Base-by-base conservation (phyloP, 2,329 filamentous ascomycete genomes). In the Talaromyces sp. region DNA sequence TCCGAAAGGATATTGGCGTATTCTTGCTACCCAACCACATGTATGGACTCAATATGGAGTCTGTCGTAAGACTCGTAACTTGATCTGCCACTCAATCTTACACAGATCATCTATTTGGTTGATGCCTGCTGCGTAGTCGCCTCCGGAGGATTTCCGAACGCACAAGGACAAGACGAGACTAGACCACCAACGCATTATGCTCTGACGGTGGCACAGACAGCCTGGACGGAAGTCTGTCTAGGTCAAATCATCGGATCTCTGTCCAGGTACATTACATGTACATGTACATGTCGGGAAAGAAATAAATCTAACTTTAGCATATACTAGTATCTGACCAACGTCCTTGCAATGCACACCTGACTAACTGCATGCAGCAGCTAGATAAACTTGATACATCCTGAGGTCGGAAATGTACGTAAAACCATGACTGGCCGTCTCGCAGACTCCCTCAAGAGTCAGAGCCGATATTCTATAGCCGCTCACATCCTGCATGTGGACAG, bases 171-270 rank as follows among this genome's bases (percentile, higher is more conserved):
- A 37, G 50, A 19, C 31, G 3, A 56, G 16, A 22, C n/a, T 22
- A 54, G 31, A 31, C n/a, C n/a, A n/a, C n/a, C 50, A n/a, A n/a
- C 31, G 50, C 27, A 54, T 22, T 35, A 14, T 54, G 50, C 50
- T 54, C 35, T 54, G 50, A 16, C 13, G 19, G 50, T 56, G 50
- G 52, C 52, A 56, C 52, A 56, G 52, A 56, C 52, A 54, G 31
- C 10, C 27, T 31, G 24, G 33, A 52, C n/a, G 9, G 35, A 7
- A 22, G 19, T 37, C 31, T 33, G 49, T 52, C 27, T 35, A 13
- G 22, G 22, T 22, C 22, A 22, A 22, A 35, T 35, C 50, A 39
- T 22, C 52, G 52, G 33, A 39, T 56, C 10, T 54, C 31, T 35
- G 37, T 56, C 52, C 52, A 56, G 52, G 52, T 54, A 54, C 49